Evolutionary conservation across 805 yeast species (phyloP), one percentile per base, ranked within the genome.

Genomic region (Lipomyces anomalus): DNA sequence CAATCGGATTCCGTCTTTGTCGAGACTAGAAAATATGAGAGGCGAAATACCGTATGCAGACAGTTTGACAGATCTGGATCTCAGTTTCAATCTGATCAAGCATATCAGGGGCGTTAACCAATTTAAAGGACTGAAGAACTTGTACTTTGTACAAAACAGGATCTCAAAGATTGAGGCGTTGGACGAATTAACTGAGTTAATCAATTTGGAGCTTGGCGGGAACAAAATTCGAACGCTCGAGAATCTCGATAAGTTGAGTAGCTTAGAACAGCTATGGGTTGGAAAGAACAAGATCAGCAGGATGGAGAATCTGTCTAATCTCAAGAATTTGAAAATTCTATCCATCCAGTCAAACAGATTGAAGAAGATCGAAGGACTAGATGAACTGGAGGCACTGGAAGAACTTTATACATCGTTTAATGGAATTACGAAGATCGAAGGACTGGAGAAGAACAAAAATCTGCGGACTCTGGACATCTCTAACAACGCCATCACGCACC

Each of bases 381-480:
- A 85, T 30, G 72, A 74, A 6, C 70, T 89, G 48, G 74, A 63
- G 18, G 79, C 79, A 55, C 67, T 92, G 43, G 92, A 87, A 65
- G 97, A 92, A 63, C 69, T 92, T 21, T 92, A 92, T 61, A 65
- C 92, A 11, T 81, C 96, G 4, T 89, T 88, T 64, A 92, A 92
- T 61, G 87, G 84, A 4, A 73, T 92, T 39, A 66, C 71, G 21
- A 76, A 73, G 53, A 73, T 92, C 44, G 95, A 86, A 66, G 87
- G 87, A 3, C 70, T 92, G 47, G 92, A 86, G 3, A 70, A 80
- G 21, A 79, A 85, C 59, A 53, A 55, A 16, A 82, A 84, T 40
- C 70, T 92, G 43, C 75, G 72, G 6, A 83, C 84, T 0, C 63
- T 92, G 48, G 99, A 92, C 61, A 73, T 92, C 18, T 82, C 97